These are phyloP conservation scores for Trichosporon asahii DNA, from an alignment of 1,284 basidiomycete species.

Conservation along the genomic window DNA sequence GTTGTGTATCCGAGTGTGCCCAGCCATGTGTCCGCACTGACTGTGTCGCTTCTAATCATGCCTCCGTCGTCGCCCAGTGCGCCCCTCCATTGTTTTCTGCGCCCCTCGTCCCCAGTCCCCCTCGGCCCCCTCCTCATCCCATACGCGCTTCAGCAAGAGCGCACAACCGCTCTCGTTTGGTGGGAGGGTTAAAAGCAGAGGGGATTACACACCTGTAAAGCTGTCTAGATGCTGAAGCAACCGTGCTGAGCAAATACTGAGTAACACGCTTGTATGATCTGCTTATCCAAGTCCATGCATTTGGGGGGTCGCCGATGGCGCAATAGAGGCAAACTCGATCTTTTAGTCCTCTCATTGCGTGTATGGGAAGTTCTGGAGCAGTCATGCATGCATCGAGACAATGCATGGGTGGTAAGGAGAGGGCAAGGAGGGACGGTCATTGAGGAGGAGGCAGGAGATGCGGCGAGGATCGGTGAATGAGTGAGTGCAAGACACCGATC, in stretches of 20 bases:
- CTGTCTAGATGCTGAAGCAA: not conserved
- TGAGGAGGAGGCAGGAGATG: too few species aligned
- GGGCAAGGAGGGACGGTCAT: too few species aligned
- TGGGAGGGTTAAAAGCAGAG: not conserved
- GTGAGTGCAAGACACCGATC: too few species aligned
- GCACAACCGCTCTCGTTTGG: not conserved
- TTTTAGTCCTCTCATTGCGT: not conserved
- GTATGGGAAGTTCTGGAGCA: too few species aligned
- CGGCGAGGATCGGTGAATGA: too few species aligned
- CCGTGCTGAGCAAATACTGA: not conserved
- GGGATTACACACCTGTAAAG: not conserved
- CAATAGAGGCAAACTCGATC: not conserved
- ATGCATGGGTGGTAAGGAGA: too few species aligned
- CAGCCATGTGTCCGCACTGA: not conserved
- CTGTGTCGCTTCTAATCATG: not conserved
- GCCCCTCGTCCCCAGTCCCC: too few species aligned
- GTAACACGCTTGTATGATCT: constrained; percentile 5
- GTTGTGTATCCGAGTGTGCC: too few species aligned
- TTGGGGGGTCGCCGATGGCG: not conserved
- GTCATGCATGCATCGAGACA: too few species aligned
- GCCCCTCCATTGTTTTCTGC: too few species aligned
- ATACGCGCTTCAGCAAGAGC: not conserved
- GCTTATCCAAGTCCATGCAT: not conserved
- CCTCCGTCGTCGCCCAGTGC: not conserved
- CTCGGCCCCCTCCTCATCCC: too few species aligned